These are phyloP conservation scores for Macaranga tanarius DNA, from an alignment of 441 rosid species.

Conservation along the genomic window DNA sequence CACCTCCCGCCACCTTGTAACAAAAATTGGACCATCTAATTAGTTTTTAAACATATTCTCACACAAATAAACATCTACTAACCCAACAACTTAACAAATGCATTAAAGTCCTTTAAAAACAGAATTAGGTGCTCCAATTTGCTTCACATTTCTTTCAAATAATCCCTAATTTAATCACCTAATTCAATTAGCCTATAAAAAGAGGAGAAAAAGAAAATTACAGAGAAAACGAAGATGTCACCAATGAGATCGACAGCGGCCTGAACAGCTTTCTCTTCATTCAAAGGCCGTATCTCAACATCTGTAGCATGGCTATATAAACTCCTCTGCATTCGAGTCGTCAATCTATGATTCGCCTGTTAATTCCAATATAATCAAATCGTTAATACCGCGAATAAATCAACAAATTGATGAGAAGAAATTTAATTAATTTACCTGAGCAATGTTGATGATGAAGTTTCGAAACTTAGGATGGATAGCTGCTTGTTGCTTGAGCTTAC, in stretches of 20 bases:
- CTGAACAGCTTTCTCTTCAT: conserved; percentile 94
- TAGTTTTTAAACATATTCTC: no score
- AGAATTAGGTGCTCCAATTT: no score
- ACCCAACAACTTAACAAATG: no score
- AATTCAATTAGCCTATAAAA: not conserved
- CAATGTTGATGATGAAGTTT: conserved; percentile 63
- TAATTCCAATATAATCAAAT: no score
- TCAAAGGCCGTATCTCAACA: conserved; percentile 83
- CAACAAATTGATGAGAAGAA: not conserved
- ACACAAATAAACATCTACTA: no score
- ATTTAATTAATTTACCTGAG: conserved; percentile 44
- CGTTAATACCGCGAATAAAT: no score
- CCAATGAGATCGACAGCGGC: conserved; percentile 93
- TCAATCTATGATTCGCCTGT: conserved; percentile 69
- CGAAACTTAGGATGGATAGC: conserved; percentile 66
- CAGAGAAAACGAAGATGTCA: conserved; percentile 81
- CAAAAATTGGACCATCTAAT: no score
- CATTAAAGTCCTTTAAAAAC: no score
- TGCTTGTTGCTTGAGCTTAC: conserved; percentile 74
- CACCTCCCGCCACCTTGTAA: conserved; percentile 66
- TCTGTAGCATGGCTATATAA: conserved; percentile 73
- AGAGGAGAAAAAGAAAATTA: conserved; percentile 24
- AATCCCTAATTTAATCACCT: not conserved
- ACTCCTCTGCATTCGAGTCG: conserved; percentile 78
- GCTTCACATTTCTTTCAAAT: not conserved